Evolutionary conservation across 106 monocot genomes (phyloP), one percentile per base, ranked within the genome.

Genomic region (Allium cepa): DNA sequence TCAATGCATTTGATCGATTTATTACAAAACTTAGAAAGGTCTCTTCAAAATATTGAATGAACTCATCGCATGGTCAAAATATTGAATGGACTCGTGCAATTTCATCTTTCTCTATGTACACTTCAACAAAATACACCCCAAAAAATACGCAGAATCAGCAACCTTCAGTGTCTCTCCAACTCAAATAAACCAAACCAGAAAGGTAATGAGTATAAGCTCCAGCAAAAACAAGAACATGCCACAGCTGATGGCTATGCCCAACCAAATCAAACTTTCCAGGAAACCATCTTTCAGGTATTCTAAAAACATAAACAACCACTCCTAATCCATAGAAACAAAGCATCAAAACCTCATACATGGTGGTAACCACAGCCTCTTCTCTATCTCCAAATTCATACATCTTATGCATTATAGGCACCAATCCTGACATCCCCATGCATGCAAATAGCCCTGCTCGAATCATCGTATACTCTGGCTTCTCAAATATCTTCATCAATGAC

Each of bases 401-500:
- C 52, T 81, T 81, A 76, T 81, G 81, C 17, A 66, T 63, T 50
- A 81, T 81, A 7, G 81, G 81, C 63, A 81, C 81, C 36, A 86
- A 53, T 1, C 93, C 93, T 0, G 86, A 93, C 10, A 80, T 16
- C 2, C 72, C 89, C 93, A 93, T 89, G 79, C 81, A 86, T 8
- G 76, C 69, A 67, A 89, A 93, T 3, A 93, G 71, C 46, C 66
- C 75, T 2, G 86, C 73, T 5, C 93, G 76, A 17, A 74, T 79
- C 13, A 53, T n/a, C 26, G 83, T 73, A 46, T 77, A 86, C 36
- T 63, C 71, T 5, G 89, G 79, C 26, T 60, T 72, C 53, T 89
- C 75, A 66, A 94, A 94, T 16, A 76, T 73, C 0, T 86, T 88
- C 13, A 83, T 13, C 18, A 94, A 73, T 5, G 89, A 90, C 64